Percentiles rank a stretch among this genome's conserved stretches.
Conservation (phyloP, 768 basidiomycete species). For the Sarcodon aspratus region DNA sequence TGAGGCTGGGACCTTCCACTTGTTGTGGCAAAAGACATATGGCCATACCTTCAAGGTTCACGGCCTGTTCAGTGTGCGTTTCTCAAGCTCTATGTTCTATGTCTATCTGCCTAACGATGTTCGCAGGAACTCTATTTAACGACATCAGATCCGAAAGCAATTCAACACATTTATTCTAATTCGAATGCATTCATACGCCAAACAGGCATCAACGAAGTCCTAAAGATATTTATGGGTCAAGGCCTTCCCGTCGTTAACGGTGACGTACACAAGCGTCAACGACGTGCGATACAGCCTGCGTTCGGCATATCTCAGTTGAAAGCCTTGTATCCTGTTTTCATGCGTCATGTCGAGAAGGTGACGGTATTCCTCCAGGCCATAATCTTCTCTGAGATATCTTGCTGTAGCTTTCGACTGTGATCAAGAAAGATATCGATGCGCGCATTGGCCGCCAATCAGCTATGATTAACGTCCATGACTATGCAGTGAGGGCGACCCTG, state of each 20-base stretch:
- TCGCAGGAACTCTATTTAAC: conserved; percentile 39
- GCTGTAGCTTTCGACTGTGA: not conserved
- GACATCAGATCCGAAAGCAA: conserved; percentile 44
- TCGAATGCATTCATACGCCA: conserved; percentile 19
- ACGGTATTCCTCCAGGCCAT: not conserved
- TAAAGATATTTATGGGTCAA: not conserved
- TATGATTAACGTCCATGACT: conserved; percentile 33
- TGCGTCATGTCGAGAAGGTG: conserved; percentile 12
- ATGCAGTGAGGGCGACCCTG: conserved; percentile 25
- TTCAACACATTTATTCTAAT: conserved; percentile 47
- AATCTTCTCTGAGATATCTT: not conserved
- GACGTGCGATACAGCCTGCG: conserved; percentile 24
- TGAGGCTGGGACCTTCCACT: conserved; percentile 39
- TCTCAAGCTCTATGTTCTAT: not conserved
- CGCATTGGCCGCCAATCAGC: not conserved
- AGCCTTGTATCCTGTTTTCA: conserved; percentile 12
- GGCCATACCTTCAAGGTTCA: conserved; percentile 41
- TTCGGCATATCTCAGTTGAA: conserved; percentile 31
- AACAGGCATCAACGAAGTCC: not conserved
- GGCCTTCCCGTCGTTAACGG: not conserved
- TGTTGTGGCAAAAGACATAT: conserved; percentile 37
- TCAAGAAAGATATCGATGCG: not conserved
- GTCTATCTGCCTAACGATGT: not conserved
- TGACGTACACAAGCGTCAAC: conserved; percentile 16
- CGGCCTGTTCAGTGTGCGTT: conserved; percentile 35